These are phyloP conservation scores for Vachellia pachyceras DNA, from an alignment of 306 rosid genomes.

Conservation along the genomic window DNA sequence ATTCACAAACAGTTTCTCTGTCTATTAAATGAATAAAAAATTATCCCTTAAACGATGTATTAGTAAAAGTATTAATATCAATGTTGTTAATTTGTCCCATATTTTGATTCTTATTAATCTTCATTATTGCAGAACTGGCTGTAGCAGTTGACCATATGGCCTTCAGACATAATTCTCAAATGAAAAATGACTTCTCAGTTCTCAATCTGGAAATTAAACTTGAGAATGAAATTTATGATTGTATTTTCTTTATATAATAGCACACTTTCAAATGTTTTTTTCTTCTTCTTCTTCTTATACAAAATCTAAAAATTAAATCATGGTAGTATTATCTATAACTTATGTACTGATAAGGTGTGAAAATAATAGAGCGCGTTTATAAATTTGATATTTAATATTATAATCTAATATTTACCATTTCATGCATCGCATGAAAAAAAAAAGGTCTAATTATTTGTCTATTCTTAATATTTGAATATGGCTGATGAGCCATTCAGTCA, in stretches of 20 bases:
- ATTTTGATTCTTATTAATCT: slow-evolving; percentile 5
- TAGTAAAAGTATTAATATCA: no score
- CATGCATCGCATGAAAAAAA: background rate
- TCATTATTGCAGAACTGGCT: no score
- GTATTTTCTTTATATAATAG: no score
- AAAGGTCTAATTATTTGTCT: no score
- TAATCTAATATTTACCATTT: no score
- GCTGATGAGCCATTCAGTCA: background rate
- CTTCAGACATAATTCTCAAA: background rate
- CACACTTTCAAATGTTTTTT: background rate
- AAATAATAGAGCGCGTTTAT: background rate
- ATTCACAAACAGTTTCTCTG: slow-evolving; percentile 22
- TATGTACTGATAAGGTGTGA: background rate
- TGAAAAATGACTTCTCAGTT: no score
- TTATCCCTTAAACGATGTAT: no score
- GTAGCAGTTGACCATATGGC: slow-evolving; percentile 35
- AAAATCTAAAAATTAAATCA: no score
- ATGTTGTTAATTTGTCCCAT: slow-evolving; percentile 24
- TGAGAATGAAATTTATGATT: background rate
- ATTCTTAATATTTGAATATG: background rate
- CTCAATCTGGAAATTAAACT: no score
- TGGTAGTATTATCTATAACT: no score
- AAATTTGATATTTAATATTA: no score
- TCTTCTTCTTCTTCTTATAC: no score
- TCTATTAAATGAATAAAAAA: slow-evolving; percentile 18